These are phyloP conservation scores for Xylaria bambusicola DNA, from an alignment of 495 filamentous ascomycete species.

Conservation along the genomic window DNA sequence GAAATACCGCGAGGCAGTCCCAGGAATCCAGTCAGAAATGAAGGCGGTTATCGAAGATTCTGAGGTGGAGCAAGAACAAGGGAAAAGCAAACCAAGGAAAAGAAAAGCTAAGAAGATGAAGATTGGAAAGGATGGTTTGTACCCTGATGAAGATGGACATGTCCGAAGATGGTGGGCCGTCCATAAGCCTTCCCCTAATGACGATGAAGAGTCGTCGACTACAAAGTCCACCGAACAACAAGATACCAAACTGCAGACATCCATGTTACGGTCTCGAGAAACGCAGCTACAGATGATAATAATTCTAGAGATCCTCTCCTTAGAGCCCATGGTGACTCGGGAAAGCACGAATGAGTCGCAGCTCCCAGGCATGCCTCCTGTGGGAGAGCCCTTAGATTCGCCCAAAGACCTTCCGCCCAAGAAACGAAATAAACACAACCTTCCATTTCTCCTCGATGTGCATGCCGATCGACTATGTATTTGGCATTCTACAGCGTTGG, in stretches of 20 bases:
- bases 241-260: conserved; percentile 59
- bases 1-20: conserved; percentile 81
- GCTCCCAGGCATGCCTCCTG: conserved; percentile 39
- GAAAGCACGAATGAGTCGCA: conserved; percentile 41
- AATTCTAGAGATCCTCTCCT: conserved; percentile 80
- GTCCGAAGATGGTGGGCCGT: conserved; percentile 78
- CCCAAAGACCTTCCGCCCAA: conserved; percentile 29
- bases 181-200: conserved; percentile 40
- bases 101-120: conserved; percentile 70
- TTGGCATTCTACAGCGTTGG: conserved; percentile 82
- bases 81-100: conserved; percentile 47
- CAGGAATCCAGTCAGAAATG: conserved; percentile 64
- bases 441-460: conserved; percentile 69
- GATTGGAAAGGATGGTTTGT: conserved; percentile 74
- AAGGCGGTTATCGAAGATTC: conserved; percentile 57
- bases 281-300: conserved; percentile 90
- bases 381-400: conserved; percentile 17
- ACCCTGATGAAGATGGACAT: conserved; percentile 72
- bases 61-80: conserved; percentile 53
- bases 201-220: conserved; percentile 32
- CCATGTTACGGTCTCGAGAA: conserved; percentile 70
- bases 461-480: conserved; percentile 91
- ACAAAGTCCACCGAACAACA: conserved; percentile 40
- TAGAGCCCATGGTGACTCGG: conserved; percentile 57
- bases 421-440: conserved; percentile 46